Base-by-base conservation (phyloP, 108 stramenopile species). In the Nitzschia sp. region DNA sequence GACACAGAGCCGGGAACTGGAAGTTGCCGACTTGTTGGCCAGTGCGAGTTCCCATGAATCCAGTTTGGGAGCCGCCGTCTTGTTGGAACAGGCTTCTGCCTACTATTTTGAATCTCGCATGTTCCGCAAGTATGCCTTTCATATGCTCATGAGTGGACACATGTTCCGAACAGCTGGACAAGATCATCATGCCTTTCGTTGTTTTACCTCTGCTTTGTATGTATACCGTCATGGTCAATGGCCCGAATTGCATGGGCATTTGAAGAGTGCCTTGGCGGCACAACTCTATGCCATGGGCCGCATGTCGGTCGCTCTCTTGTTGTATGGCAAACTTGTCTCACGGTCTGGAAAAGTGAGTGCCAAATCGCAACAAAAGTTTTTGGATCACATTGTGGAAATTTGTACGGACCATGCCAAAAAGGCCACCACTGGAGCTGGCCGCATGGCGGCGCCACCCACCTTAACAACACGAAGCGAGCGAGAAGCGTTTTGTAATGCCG, bases 81-180 rank as follows among this genome's bases (percentile, higher is more conserved):
- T 91, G 53, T 63, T 91, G 63, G 93, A 94, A 76, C 93, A 91
- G 60, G 73, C 80, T 14, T 87, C 88, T 51, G 79, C 80, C 0
- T 86, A 88, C 70, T 94, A 91, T 60, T 88, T 77, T 51, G 69
- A 80, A 29, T 84, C 90, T 10, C 77, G 65, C 14, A 79, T 89
- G 88, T 74, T 64, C 58, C 85, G 93, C 51, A 94, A 94, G 53
- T 94, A 85, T 78, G 85, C 90, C 25, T 94, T 94, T 70, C 93
- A 94, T 71, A 91, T 94, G 86, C 83, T 94, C 61, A 91, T 94
- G 90, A 85, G 86, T 56, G 93, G 93, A 11, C 93, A 94, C 70
- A 91, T 94, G 93, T 94, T 89, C 71, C 86, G 89, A 59, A 82
- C 86, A 51, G 87, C 86, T 11, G 69, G 67, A 19, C 92, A 91